Evolutionary conservation across 2,329 filamentous ascomycete species (phyloP).

Genomic region (Calonectria montana): DNA sequence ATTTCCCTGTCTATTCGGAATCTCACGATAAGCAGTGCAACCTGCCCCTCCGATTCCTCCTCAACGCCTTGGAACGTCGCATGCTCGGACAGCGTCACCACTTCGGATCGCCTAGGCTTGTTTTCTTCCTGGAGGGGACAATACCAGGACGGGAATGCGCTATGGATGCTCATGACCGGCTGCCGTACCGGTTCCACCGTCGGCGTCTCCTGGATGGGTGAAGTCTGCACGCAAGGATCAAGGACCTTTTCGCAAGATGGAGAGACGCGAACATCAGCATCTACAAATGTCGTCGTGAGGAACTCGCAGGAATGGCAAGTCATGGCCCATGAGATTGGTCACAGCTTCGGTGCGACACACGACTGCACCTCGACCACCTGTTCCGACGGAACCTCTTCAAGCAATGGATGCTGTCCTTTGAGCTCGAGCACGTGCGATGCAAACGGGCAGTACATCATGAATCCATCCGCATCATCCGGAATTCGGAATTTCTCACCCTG

Average conservation of each 20-base stretch:
- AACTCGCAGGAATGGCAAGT: slow-evolving; percentile 88
- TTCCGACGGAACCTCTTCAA: not conserved
- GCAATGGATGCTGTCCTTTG: slow-evolving; percentile 74
- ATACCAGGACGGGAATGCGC: slow-evolving; percentile 77
- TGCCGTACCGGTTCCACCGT: slow-evolving; percentile 83
- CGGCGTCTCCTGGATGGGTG: slow-evolving; percentile 87
- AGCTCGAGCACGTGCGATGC: slow-evolving; percentile 75
- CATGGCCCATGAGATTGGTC: slow-evolving; percentile 87
- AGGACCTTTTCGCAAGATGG: slow-evolving; percentile 40
- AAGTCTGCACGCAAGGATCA: slow-evolving; percentile 73
- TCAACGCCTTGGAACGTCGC: slow-evolving; percentile 79
- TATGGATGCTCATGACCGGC: slow-evolving; percentile 84
- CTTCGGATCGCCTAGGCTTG: slow-evolving; percentile 79
- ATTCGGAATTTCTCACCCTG: slow-evolving; percentile 84
- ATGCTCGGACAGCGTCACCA: slow-evolving; percentile 70
- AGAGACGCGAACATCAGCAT: slow-evolving; percentile 79
- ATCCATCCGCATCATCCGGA: slow-evolving; percentile 77
- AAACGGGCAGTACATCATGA: slow-evolving; percentile 83
- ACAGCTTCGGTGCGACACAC: slow-evolving; percentile 52
- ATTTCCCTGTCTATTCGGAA: slow-evolving; percentile 87
- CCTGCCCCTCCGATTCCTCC: slow-evolving; percentile 72
- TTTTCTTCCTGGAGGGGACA: slow-evolving; percentile 86
- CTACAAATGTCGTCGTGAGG: slow-evolving; percentile 81
- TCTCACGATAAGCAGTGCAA: slow-evolving; percentile 75
- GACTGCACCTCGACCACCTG: slow-evolving; percentile 31